Conservation (phyloP, 805 yeast species). For the Myxozyma vanderwaltii region DNA sequence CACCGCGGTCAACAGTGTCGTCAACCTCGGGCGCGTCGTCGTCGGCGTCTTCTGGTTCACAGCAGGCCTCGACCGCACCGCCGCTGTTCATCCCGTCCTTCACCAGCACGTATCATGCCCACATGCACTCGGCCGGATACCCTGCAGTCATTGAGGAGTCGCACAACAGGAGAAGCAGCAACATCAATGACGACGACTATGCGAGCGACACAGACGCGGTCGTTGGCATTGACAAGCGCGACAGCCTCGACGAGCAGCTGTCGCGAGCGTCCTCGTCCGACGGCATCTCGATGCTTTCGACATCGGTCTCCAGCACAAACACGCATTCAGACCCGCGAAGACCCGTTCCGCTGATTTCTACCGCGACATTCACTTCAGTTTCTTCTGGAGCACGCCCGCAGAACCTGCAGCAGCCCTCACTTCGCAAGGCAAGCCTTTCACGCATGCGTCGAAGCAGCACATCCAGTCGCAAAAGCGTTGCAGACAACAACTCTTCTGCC, state of each 20-base stretch:
- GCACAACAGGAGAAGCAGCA: neutral
- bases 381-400: constrained; percentile 5
- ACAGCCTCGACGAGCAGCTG: neutral
- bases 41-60: constrained; percentile 7
- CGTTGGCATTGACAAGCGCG: neutral
- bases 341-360: constrained; percentile 21
- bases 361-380: constrained; percentile 27
- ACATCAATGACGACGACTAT: neutral
- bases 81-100: constrained; percentile 19
- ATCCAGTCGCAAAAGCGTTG: constrained; percentile 9
- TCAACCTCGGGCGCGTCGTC: constrained; percentile 18
- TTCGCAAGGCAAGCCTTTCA: constrained; percentile 5
- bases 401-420: neutral
- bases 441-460: constrained; percentile 8
- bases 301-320: constrained; percentile 9
- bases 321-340: constrained; percentile 11
- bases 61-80: neutral
- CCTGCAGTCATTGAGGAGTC: constrained; percentile 6
- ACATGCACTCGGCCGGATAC: neutral
- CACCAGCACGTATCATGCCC: constrained; percentile 14
- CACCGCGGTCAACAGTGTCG: constrained; percentile 14
- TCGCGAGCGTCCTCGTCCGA: constrained; percentile 1
- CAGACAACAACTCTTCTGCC: constrained; percentile 9
- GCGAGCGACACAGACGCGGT: constrained; percentile 1
- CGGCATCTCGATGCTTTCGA: constrained; percentile 4